A percentile compares a stretch with the other conserved stretches of the same genome.
Conservation (phyloP, 345 rosid genomes). For the Eucalyptus microcorys region DNA sequence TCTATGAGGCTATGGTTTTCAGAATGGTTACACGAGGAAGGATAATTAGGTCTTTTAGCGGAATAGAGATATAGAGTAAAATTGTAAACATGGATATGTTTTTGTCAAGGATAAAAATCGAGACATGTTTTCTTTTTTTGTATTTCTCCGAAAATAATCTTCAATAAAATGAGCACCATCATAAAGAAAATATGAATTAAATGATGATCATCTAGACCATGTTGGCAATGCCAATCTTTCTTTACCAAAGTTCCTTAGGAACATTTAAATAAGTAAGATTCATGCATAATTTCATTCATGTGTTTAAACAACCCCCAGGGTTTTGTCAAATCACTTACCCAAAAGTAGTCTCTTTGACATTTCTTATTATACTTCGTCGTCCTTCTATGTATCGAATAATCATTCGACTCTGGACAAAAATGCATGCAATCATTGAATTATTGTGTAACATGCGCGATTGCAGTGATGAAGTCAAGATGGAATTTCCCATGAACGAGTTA, state of each 20-base stretch:
- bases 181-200: neutral
- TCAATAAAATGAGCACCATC: neutral
- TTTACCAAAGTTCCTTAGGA: neutral
- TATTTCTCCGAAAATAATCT: neutral
- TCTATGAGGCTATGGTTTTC: neutral
- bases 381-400: neutral
- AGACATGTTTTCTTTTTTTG: no score
- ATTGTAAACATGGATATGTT: no score
- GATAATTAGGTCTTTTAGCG: neutral
- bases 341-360: neutral
- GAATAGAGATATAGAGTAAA: neutral
- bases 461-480: neutral
- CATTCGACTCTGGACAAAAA: no score
- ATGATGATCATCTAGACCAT: neutral
- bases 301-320: neutral
- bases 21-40: neutral
- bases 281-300: neutral
- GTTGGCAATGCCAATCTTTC: neutral
- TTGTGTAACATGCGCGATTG: neutral
- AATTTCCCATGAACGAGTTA: neutral
- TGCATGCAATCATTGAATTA: no score
- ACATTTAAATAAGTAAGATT: neutral
- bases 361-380: neutral
- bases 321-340: neutral
- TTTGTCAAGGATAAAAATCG: no score